Evolutionary conservation across 2,329 filamentous ascomycete genomes (phyloP).

Genomic region (Zopfia rhizophila): DNA sequence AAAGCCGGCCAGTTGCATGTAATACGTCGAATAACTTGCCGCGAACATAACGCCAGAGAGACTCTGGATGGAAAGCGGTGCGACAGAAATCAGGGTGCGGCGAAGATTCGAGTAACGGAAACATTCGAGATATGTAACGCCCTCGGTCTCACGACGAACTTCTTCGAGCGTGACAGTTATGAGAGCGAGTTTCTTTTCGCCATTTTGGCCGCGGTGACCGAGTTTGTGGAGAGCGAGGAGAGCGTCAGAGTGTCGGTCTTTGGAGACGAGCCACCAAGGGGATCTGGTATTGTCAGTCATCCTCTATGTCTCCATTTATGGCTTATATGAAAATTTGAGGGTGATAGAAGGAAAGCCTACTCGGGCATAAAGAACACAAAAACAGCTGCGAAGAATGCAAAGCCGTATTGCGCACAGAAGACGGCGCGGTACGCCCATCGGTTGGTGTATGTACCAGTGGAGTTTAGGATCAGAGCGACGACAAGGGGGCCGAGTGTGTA

Average conservation of each 20-base stretch:
- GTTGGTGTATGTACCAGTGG: slow-evolving; percentile 48
- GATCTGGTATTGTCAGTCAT: too few species aligned
- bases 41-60: slow-evolving; percentile 36
- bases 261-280: slow-evolving; percentile 77
- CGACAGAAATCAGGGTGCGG: slow-evolving; percentile 74
- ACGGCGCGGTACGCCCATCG: slow-evolving; percentile 57
- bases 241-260: slow-evolving; percentile 69
- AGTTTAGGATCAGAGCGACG: slow-evolving; percentile 38
- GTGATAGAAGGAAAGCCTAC: slow-evolving; percentile 13
- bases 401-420: slow-evolving; percentile 56
- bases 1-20: slow-evolving; percentile 56
- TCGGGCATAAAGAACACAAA: slow-evolving; percentile 40
- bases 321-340: not conserved
- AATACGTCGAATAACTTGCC: slow-evolving; percentile 53
- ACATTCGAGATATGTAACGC: slow-evolving; percentile 80
- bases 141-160: slow-evolving; percentile 55
- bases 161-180: slow-evolving; percentile 48
- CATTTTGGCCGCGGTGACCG: slow-evolving; percentile 27
- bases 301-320: too few species aligned
- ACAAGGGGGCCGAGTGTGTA: slow-evolving; percentile 55
- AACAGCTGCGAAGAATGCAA: slow-evolving; percentile 45
- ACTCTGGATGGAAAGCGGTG: slow-evolving; percentile 55
- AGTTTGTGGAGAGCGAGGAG: slow-evolving; percentile 31
- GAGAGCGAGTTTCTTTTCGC: slow-evolving; percentile 29
- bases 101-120: slow-evolving; percentile 80